A percentile compares a stretch with the other conserved stretches of the same genome.
phyloP scores from a whole-genome alignment of 2,329 filamentous ascomycete genomes.

The Paecilomyces sp. region DNA sequence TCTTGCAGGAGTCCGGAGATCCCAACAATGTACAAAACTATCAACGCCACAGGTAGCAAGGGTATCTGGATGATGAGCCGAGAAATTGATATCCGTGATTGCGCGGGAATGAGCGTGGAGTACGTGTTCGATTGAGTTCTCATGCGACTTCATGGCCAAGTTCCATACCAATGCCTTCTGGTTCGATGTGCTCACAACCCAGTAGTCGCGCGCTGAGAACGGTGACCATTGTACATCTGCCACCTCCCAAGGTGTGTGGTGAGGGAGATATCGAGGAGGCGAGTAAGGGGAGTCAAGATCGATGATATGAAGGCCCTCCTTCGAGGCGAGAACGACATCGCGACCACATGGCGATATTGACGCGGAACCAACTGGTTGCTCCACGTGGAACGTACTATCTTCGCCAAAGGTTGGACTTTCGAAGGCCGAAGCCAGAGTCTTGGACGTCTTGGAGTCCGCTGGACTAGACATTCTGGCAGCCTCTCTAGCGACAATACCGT shows the following conservation, averaged over 20 bases:
- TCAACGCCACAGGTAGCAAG: conserved; percentile 88
- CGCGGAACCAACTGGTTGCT: conserved; percentile 74
- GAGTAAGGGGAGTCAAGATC: conserved; percentile 86
- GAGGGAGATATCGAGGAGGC: conserved; percentile 74
- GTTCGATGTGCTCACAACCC: conserved; percentile 91
- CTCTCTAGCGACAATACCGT: background rate
- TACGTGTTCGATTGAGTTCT: conserved; percentile 81
- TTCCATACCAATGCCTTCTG: conserved; percentile 95
- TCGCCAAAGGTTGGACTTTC: conserved; percentile 84
- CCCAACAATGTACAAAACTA: conserved; percentile 90
- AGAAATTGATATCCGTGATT: conserved; percentile 96
- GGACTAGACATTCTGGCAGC: conserved; percentile 23
- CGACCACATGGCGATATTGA: conserved; percentile 88
- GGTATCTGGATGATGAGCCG: conserved; percentile 81
- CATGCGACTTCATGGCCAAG: conserved; percentile 60
- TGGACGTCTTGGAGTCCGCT: conserved; percentile 30
- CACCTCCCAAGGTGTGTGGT: conserved; percentile 87
- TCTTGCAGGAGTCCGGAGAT: conserved; percentile 65
- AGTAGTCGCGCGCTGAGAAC: conserved; percentile 80
- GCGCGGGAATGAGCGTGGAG: conserved; percentile 78
- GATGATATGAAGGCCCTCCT: conserved; percentile 82
- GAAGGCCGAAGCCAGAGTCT: conserved; percentile 51
- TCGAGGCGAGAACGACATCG: conserved; percentile 85
- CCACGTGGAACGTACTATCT: conserved; percentile 76
- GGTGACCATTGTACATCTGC: conserved; percentile 97